phyloP scores from a whole-genome alignment of 371 early-diverging fungal species.

The Amoeboradix gromovi region DNA sequence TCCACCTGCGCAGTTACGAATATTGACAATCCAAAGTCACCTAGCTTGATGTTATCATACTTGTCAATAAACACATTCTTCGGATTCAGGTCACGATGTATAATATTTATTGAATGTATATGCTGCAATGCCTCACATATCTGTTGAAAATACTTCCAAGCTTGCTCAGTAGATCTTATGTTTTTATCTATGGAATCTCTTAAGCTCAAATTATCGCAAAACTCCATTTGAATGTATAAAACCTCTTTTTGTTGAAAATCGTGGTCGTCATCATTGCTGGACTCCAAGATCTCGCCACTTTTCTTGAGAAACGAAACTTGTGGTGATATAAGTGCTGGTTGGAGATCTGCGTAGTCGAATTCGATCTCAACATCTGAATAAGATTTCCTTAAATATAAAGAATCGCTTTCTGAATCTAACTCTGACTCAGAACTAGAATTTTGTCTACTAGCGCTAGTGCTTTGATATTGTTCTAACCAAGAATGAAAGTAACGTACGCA shows the following conservation, averaged over 20 bases:
- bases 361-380: no score
- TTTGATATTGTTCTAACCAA: conserved; percentile 77
- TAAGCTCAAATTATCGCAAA: background rate
- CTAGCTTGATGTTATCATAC: background rate
- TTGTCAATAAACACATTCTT: conserved; percentile 33
- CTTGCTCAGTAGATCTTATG: background rate
- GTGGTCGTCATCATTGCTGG: no score
- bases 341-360: no score
- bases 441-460: background rate
- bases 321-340: no score
- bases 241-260: no score
- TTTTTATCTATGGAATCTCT: background rate
- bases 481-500: conserved; percentile 72
- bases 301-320: no score
- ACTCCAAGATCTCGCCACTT: no score
- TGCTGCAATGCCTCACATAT: conserved; percentile 18
- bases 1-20: no score
- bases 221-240: background rate
- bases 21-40: background rate
- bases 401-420: no score
- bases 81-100: conserved; percentile 50
- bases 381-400: no score
- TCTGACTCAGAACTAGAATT: background rate
- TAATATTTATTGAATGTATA: conserved; percentile 34
- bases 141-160: conserved; percentile 3